Base-by-base conservation (phyloP, 108 stramenopile genomes). In the Discostella stelligeroides region DNA sequence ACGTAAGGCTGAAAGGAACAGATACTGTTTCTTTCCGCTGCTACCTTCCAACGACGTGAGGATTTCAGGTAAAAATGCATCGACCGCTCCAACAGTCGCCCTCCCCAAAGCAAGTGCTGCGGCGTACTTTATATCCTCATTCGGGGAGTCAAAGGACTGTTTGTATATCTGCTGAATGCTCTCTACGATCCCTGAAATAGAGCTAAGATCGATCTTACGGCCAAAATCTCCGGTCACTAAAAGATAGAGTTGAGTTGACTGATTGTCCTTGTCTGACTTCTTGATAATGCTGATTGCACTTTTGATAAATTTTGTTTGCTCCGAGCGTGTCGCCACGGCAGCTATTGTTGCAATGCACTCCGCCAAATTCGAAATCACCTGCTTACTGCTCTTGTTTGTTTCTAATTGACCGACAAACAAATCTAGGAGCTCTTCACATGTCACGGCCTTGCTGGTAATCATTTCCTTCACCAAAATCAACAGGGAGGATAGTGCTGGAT, bases 71-170 rank as follows among this genome's bases (percentile, higher is more conserved):
- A 98, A 76, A 68, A 96, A 95, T 58, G 70, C 71, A 60, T 71
- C 57, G 54, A 85, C 84, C 60, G 94, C 82, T 11, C 97, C 95
- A 14, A 95, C 92, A 21, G 95, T 75, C 23, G 95, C 85, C 49
- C 88, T 85, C 6, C 98, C 98, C 14, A 99, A 59, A 13, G 97
- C 94, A 72, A 88, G 92, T 8, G 97, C 96, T 1, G 98, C 95
- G 20, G 97, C 98, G 60, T 95, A 77, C 79, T 97, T 98, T 61
- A 86, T 70, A 45, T 99, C 98, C 58, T 99, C 98, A 25, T 84
- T 82, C 5, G 83, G 29, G 15, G 86, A 86, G 18, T 94, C 90
- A 74, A 98, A 93, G 42, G 85, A 87, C 13, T 71, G 63, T 50
- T 88, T 71, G 54, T 89, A 93, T 40, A 95, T 72, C 8, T 57